Percentiles rank a stretch among this genome's conserved stretches.
phyloP scores from a whole-genome alignment of 1,284 basidiomycete genomes.

The Rhodotorula sp. region DNA sequence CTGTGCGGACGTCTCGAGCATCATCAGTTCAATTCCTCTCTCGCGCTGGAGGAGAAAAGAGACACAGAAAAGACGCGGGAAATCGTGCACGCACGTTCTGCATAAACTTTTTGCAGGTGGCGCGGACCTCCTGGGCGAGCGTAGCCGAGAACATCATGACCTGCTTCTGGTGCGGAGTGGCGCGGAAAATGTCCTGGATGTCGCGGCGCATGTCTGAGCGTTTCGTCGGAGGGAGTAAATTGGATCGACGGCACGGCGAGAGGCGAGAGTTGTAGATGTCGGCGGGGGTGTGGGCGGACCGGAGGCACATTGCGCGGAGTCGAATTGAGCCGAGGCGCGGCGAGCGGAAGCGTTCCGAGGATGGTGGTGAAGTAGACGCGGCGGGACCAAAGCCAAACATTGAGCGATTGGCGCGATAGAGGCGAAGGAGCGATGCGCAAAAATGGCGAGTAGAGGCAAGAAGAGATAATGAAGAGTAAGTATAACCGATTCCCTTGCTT shows the following conservation, averaged over 20 bases:
- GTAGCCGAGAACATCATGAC: constrained; percentile 99
- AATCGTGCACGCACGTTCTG: constrained; percentile 66
- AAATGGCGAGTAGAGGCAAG: constrained; percentile 45
- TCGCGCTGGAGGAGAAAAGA: not conserved
- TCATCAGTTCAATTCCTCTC: not conserved
- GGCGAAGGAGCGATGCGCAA: not conserved
- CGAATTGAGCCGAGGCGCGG: too few species aligned
- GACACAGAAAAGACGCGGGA: not conserved
- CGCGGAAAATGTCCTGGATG: constrained; percentile 99
- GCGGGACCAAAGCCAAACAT: too few species aligned
- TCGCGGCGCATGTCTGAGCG: constrained; percentile 96
- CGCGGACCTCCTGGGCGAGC: constrained; percentile 91
- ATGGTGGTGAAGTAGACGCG: too few species aligned
- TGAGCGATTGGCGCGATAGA: too few species aligned
- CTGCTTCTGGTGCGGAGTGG: constrained; percentile 99
- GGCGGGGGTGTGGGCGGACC: too few species aligned
- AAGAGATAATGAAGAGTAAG: constrained; percentile 51
- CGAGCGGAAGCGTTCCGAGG: too few species aligned
- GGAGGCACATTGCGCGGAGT: too few species aligned
- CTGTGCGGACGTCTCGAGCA: constrained; percentile 53
- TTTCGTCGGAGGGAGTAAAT: too few species aligned
- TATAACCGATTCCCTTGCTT: not conserved
- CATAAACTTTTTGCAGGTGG: constrained; percentile 99
- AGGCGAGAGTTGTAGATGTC: too few species aligned
- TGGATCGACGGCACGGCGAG: too few species aligned